Evolutionary conservation across 768 basidiomycete genomes (phyloP).

Genomic region (Lepiota venenata): DNA sequence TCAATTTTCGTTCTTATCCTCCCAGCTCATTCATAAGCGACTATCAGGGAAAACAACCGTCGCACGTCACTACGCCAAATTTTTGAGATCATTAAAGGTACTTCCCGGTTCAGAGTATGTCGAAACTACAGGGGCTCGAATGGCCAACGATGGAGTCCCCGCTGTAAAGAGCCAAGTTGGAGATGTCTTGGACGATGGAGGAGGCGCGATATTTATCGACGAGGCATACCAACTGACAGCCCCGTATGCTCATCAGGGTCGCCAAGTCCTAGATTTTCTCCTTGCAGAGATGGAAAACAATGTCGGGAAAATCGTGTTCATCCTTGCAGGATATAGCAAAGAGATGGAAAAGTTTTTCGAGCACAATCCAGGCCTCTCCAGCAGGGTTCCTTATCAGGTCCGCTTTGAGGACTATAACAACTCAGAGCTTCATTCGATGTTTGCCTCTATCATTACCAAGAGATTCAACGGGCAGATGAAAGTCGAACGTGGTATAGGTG

Average conservation of each 20-base stretch:
- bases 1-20: background rate
- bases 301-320: conserved; percentile 61
- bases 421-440: conserved; percentile 51
- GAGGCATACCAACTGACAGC: conserved; percentile 67
- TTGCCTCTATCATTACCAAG: conserved; percentile 44
- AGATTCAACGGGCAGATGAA: conserved; percentile 47
- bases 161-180: conserved; percentile 50
- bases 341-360: conserved; percentile 80
- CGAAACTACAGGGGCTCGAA: conserved; percentile 60
- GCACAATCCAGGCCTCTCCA: conserved; percentile 66
- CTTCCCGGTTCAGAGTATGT: conserved; percentile 51
- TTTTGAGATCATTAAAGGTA: conserved; percentile 51
- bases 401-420: conserved; percentile 62
- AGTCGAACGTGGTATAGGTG: conserved; percentile 50
- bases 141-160: conserved; percentile 54
- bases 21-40: background rate
- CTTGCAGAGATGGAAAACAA: conserved; percentile 76
- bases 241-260: conserved; percentile 44
- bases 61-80: conserved; percentile 60
- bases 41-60: conserved; percentile 67
- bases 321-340: conserved; percentile 67
- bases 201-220: conserved; percentile 67
- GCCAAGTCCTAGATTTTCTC: conserved; percentile 63
- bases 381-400: conserved; percentile 63
- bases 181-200: conserved; percentile 44